Evolutionary conservation across 2,329 filamentous ascomycete genomes (phyloP).

Genomic region (Ramularia collo-cygni): DNA sequence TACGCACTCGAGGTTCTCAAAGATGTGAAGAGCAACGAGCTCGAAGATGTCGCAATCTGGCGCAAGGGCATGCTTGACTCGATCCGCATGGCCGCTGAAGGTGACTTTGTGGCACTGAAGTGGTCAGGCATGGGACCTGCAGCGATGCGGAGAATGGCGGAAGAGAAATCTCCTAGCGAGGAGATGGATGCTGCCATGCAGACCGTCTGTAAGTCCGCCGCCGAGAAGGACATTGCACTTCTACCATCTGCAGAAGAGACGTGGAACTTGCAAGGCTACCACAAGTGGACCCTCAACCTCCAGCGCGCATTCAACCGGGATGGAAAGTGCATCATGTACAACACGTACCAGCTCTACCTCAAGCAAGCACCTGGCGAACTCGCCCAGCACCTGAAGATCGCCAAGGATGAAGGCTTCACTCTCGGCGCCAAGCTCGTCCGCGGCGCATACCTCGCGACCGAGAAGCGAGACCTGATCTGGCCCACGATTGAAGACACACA

Average conservation of each 20-base stretch:
- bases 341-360: constrained; percentile 54
- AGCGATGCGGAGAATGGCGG: constrained; percentile 60
- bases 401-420: constrained; percentile 43
- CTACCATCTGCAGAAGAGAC: constrained; percentile 85
- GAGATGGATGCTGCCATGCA: constrained; percentile 64
- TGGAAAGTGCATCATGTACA: constrained; percentile 65
- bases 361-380: constrained; percentile 41
- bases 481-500: constrained; percentile 50
- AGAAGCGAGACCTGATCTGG: constrained; percentile 46
- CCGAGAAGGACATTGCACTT: constrained; percentile 61
- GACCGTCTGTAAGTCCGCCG: constrained; percentile 66
- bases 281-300: constrained; percentile 39
- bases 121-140: constrained; percentile 77
- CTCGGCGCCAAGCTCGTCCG: constrained; percentile 52
- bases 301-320: constrained; percentile 32
- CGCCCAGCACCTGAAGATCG: constrained; percentile 40
- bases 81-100: constrained; percentile 47
- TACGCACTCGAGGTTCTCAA: constrained; percentile 75
- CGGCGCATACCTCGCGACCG: constrained; percentile 49
- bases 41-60: constrained; percentile 64
- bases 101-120: constrained; percentile 52
- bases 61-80: constrained; percentile 66
- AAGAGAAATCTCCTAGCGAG: constrained; percentile 55
- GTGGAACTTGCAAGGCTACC: constrained; percentile 69
- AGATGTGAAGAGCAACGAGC: constrained; percentile 46